Conservation (phyloP, 108 stramenopile species). For the Licmophora abbreviata region DNA sequence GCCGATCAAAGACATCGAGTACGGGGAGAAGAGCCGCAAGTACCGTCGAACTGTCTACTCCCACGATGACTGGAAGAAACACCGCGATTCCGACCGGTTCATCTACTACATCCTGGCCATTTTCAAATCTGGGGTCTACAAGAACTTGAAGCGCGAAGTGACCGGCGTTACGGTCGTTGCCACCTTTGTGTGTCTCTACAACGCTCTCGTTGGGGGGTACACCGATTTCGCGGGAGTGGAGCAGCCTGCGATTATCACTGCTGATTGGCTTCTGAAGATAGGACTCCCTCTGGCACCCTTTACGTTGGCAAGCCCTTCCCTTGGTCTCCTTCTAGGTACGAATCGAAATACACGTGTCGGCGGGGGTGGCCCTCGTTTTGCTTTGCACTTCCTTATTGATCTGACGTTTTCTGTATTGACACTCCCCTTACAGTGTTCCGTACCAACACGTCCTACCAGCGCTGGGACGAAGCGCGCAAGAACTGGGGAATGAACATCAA, state of each 20-base stretch:
- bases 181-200: slow-evolving; percentile 38
- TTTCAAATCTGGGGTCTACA: slow-evolving; percentile 45
- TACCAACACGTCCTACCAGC: slow-evolving; percentile 41
- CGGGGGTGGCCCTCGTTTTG: neutral
- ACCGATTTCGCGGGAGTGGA: slow-evolving; percentile 34
- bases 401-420: neutral
- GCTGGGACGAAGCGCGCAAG: slow-evolving; percentile 61
- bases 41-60: slow-evolving; percentile 70
- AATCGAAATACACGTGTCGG: neutral
- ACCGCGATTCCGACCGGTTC: slow-evolving; percentile 58
- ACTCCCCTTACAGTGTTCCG: slow-evolving; percentile 25
- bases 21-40: slow-evolving; percentile 38
- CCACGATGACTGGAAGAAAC: slow-evolving; percentile 65
- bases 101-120: slow-evolving; percentile 35
- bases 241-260: neutral
- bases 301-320: slow-evolving; percentile 26
- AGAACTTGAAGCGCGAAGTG: slow-evolving; percentile 44
- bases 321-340: slow-evolving; percentile 43
- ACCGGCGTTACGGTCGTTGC: slow-evolving; percentile 32
- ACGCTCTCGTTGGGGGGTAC: slow-evolving; percentile 46
- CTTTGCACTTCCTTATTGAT: neutral
- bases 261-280: neutral
- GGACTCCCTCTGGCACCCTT: slow-evolving; percentile 35
- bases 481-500: slow-evolving; percentile 45
- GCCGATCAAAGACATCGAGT: slow-evolving; percentile 9